These are phyloP conservation scores for Penicillium sp. DNA, from an alignment of 2,329 filamentous ascomycete species.

Conservation along the genomic window DNA sequence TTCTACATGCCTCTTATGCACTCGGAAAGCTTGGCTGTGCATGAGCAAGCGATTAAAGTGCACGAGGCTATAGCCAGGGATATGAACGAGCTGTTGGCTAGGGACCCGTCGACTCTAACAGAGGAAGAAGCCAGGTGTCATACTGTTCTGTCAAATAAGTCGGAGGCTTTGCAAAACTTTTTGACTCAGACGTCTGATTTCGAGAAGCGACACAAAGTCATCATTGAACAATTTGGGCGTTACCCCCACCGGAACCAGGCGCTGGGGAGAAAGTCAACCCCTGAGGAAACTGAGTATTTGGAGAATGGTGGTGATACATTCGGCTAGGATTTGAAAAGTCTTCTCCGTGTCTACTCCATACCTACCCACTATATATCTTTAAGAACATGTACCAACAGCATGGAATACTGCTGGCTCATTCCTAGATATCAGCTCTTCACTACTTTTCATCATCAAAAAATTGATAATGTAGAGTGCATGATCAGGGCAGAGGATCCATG, in stretches of 20 bases:
- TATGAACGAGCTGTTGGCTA: constrained; percentile 14
- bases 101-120: constrained; percentile 8
- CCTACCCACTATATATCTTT: too few species aligned
- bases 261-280: constrained; percentile 21
- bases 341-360: too few species aligned
- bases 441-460: too few species aligned
- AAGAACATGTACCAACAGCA: too few species aligned
- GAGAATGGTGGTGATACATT: constrained; percentile 27
- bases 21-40: constrained; percentile 35
- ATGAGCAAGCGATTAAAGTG: constrained; percentile 17
- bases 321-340: background rate
- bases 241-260: constrained; percentile 28
- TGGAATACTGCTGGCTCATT: too few species aligned
- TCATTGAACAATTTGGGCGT: constrained; percentile 27
- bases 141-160: constrained; percentile 7
- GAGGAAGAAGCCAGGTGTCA: constrained; percentile 20
- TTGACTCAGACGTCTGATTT: constrained; percentile 16
- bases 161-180: constrained; percentile 11
- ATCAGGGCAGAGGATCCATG: background rate
- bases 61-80: constrained; percentile 20
- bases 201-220: constrained; percentile 25
- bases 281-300: constrained; percentile 25
- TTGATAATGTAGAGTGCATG: background rate
- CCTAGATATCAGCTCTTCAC: too few species aligned
- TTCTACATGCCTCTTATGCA: constrained; percentile 64